These are phyloP conservation scores for Fraxinus paxiana DNA, from an alignment of 305 asterid species.

Conservation along the genomic window DNA sequence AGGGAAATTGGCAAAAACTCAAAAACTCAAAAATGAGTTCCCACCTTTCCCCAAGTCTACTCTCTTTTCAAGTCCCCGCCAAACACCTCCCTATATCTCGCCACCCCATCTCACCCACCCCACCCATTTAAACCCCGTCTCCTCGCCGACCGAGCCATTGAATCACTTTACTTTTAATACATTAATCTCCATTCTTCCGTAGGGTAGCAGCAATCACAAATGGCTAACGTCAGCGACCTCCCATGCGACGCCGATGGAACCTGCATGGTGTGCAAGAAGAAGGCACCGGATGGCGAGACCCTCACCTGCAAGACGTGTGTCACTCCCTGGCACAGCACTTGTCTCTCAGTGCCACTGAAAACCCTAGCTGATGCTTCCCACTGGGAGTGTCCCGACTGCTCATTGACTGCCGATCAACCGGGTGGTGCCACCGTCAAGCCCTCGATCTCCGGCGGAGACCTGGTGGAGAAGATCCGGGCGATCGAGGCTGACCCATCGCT, in stretches of 20 bases:
- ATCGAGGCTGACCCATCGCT: conserved; percentile 68
- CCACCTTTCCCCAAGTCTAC: conserved; percentile 9
- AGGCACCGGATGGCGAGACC: conserved; percentile 44
- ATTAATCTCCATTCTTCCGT: background rate
- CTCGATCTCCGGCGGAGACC: conserved; percentile 37
- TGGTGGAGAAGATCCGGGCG: conserved; percentile 60
- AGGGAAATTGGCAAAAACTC: conserved; percentile 28
- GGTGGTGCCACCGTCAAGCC: conserved; percentile 14
- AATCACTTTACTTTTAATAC: conserved; percentile 25
- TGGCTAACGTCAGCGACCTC: conserved; percentile 56
- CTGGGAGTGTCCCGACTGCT: conserved; percentile 86
- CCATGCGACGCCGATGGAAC: conserved; percentile 83
- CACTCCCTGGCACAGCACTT: conserved; percentile 82
- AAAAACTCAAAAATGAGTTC: conserved; percentile 29
- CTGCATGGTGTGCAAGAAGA: conserved; percentile 71
- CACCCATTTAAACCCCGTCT: conserved; percentile 17
- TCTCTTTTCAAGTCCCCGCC: conserved; percentile 35
- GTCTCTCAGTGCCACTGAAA: conserved; percentile 45
- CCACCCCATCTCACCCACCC: conserved; percentile 9
- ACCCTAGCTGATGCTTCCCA: conserved; percentile 52
- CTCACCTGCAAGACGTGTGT: conserved; percentile 66
- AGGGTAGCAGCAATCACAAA: conserved; percentile 18
- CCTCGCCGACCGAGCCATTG: conserved; percentile 28
- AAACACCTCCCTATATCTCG: conserved; percentile 27
- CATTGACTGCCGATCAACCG: conserved; percentile 19